Base-by-base conservation (phyloP, 2,329 filamentous ascomycete genomes). In the Penicillium sp. region DNA sequence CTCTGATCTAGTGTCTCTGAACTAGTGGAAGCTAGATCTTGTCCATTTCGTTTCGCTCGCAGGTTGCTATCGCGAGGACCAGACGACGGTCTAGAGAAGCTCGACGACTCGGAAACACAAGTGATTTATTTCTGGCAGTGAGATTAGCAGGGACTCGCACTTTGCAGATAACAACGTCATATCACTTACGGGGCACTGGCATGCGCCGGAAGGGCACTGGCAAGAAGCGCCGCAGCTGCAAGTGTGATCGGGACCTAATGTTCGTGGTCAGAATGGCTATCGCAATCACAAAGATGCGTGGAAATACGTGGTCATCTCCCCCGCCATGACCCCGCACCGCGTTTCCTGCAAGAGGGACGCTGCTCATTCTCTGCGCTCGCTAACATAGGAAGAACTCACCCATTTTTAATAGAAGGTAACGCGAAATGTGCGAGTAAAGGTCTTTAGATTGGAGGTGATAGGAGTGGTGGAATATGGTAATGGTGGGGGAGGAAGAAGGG, bases 181-280 rank as follows among this genome's bases (percentile, higher is more conserved):
- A 37, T n/a, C 48, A 70, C 71, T 54, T 72, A 75, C 73, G 35
- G 71, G 71, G 73, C 74, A 76, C 57, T 74, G 63, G 73, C 74
- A 76, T 44, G 62, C 55, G 64, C 74, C 74, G 63, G 73, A 66
- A 63, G 74, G 74, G 70, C 74, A 75, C 64, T 72, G 67, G 73
- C 74, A 77, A 58, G 73, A 73, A 65, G 68, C 56, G 61, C 75
- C 75, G 66, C 74, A 76, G 69, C 67, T 72, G 70, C 74, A 77
- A 60, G 64, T 67, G 73, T 75, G 73, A 57, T 72, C 72, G 61
- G 63, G 61, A 66, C 63, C 65, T 72, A 16, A 19, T 11, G 13
- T 31, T 31, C 29, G 45, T 59, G 27, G 59, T 63, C 48, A 67
- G 55, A 43, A 55, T 33, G 13, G 31, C 14, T 5, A 33, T 58